Conservation (phyloP, 495 filamentous ascomycete genomes). For the Podospora pseudoanserina region DNA sequence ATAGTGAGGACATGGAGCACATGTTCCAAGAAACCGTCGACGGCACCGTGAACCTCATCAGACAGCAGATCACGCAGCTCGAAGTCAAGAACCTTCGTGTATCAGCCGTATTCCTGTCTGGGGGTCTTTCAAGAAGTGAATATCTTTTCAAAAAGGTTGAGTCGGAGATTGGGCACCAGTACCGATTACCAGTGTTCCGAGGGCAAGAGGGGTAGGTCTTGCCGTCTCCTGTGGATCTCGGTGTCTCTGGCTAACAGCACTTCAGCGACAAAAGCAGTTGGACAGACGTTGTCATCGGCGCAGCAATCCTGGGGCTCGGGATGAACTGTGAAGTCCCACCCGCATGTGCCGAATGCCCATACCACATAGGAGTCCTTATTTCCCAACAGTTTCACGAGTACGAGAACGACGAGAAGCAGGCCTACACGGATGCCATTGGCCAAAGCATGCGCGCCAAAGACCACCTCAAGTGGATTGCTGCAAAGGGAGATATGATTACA, state of each 20-base stretch:
- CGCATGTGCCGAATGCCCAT: not conserved
- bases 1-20: not conserved
- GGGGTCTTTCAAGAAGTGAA: not conserved
- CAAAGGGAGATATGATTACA: not conserved
- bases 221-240: not conserved
- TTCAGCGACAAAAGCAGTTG: not conserved
- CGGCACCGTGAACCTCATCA: not conserved
- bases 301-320: not conserved
- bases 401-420: conserved; percentile 1
- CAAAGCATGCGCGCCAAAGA: not conserved
- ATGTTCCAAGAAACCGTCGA: not conserved
- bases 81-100: not conserved
- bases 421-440: not conserved
- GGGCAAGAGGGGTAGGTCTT: not conserved
- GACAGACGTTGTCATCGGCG: conserved; percentile 2
- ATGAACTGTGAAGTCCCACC: not conserved
- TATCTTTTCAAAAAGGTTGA: conserved; percentile 3
- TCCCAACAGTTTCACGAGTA: conserved; percentile 1
- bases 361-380: not conserved
- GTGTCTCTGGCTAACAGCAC: not conserved
- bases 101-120: not conserved
- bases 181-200: not conserved
- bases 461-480: not conserved
- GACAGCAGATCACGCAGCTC: not conserved
- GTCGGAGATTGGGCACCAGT: not conserved